Conservation (phyloP, 306 rosid genomes). For the Casuarina equisetifolia region DNA sequence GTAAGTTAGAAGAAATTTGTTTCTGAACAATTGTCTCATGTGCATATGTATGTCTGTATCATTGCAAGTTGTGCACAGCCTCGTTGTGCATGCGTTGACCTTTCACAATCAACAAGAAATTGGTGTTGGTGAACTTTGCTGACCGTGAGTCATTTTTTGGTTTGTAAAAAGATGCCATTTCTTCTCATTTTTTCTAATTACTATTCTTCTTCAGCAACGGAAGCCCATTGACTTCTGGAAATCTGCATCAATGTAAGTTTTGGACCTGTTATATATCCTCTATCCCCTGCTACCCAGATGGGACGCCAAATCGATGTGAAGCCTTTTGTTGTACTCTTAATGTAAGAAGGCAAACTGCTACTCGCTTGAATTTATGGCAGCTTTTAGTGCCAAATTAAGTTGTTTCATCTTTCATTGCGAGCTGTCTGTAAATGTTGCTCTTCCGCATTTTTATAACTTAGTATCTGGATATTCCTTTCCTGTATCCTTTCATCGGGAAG, state of each 20-base stretch:
- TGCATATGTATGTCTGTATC: not conserved
- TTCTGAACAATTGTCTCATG: not conserved
- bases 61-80: not conserved
- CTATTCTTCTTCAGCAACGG: conserved; percentile 66
- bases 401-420: not conserved
- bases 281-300: not conserved
- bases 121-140: not conserved
- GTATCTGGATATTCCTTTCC: not conserved
- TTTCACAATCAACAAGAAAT: not conserved
- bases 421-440: not conserved
- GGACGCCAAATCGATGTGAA: not conserved
- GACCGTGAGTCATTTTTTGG: not conserved
- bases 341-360: not conserved
- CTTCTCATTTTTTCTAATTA: conserved; percentile 12
- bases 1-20: not conserved
- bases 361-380: not conserved
- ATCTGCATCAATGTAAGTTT: conserved; percentile 55
- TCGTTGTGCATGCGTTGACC: not conserved
- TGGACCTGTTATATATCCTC: conserved; percentile 8
- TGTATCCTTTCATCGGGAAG: not conserved
- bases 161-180: not conserved
- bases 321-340: not conserved
- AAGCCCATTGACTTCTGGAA: conserved; percentile 79
- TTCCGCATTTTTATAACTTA: not conserved
- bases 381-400: not conserved